Conservation (phyloP, 768 basidiomycete genomes). For the Kwoniella newhampshirensis region DNA sequence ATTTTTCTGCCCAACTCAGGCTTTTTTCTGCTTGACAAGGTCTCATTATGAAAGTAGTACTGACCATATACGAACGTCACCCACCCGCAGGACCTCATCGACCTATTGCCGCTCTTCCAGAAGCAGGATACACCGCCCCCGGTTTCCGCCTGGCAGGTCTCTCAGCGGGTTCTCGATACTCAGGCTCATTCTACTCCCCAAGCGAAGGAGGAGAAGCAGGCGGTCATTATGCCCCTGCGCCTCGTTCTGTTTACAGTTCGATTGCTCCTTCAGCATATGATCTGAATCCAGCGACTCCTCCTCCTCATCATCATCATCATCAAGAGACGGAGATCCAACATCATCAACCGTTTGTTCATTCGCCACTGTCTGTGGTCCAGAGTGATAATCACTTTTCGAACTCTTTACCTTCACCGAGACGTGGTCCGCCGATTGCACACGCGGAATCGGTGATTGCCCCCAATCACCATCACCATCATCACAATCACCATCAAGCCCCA, state of each 20-base stretch:
- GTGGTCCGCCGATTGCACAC: constrained; percentile 16
- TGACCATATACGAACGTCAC: constrained; percentile 3
- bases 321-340: constrained; percentile 7
- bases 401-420: constrained; percentile 30
- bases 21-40: too few relatives aligned
- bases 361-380: constrained; percentile 12
- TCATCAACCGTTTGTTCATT: constrained; percentile 5
- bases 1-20: too few relatives aligned
- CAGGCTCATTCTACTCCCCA: not conserved
- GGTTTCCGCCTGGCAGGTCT: constrained; percentile 17
- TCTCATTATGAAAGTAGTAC: not conserved
- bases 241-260: too few relatives aligned
- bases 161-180: constrained; percentile 5
- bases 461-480: constrained; percentile 16
- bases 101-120: constrained; percentile 41
- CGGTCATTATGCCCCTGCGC: too few relatives aligned
- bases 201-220: too few relatives aligned
- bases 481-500: constrained; percentile 8
- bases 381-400: constrained; percentile 12
- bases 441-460: constrained; percentile 17
- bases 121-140: constrained; percentile 43
- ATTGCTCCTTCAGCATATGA: too few relatives aligned
- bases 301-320: constrained; percentile 14
- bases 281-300: not conserved
- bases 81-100: constrained; percentile 40